phyloP scores from a whole-genome alignment of 2,329 filamentous ascomycete species.

The Fusarium setosum region DNA sequence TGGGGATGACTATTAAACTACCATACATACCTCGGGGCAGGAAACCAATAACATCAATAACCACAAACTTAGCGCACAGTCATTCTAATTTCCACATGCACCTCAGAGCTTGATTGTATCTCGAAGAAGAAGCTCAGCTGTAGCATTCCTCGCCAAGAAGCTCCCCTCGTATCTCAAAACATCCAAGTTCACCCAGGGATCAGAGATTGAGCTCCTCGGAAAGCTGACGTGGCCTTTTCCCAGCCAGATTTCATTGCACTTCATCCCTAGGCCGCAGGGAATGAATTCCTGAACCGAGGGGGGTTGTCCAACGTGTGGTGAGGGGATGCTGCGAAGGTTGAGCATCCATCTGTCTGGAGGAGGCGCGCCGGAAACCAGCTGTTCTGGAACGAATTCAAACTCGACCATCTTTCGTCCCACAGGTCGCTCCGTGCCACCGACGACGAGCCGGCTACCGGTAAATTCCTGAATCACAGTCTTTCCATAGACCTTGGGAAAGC shows the following conservation, averaged over 20 bases:
- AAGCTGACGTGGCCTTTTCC: conserved; percentile 10
- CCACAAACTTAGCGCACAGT: background rate
- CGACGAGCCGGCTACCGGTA: conserved; percentile 6
- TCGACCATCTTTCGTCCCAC: conserved; percentile 6
- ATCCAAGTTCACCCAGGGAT: conserved; percentile 19
- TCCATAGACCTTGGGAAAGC: conserved; percentile 17
- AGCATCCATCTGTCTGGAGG: conserved; percentile 12
- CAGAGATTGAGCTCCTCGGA: conserved; percentile 3
- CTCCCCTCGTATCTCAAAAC: conserved; percentile 17
- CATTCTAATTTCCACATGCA: background rate
- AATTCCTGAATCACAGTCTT: conserved; percentile 8
- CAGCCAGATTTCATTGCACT: background rate
- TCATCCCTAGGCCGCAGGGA: background rate
- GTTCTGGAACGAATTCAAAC: conserved; percentile 19
- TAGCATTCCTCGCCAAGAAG: conserved; percentile 15
- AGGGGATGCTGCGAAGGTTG: conserved; percentile 17
- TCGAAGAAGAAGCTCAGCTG: conserved; percentile 7
- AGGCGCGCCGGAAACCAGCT: conserved; percentile 3
- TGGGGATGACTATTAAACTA: too few species aligned
- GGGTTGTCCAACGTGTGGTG: background rate
- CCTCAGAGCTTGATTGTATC: conserved; percentile 4
- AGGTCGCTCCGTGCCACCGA: conserved; percentile 10
- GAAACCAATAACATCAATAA: background rate
- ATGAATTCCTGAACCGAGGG: conserved; percentile 9
- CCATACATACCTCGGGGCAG: background rate